These are phyloP conservation scores for Metschnikowia dekortorum DNA, from an alignment of 805 yeast species.

Conservation along the genomic window DNA sequence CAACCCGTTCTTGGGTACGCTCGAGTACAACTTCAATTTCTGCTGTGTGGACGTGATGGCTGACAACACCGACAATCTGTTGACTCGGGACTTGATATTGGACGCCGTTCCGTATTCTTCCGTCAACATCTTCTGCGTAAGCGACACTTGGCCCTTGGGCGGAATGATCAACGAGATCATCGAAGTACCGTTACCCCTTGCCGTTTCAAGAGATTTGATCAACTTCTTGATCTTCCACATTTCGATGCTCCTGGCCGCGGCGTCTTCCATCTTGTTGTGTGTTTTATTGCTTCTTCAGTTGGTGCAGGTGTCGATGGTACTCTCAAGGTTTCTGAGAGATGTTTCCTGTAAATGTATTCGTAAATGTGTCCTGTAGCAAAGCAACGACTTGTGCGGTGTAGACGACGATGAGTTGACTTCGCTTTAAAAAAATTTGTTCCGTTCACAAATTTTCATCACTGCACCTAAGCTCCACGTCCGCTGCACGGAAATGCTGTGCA, in stretches of 20 bases:
- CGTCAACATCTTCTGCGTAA: conserved; percentile 84
- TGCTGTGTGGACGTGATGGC: conserved; percentile 99
- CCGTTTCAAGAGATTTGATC: conserved; percentile 78
- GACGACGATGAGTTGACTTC: conserved; percentile 2
- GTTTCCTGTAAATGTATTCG: no score
- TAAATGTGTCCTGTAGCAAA: background rate
- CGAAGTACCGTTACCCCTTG: conserved; percentile 98
- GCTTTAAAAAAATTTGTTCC: background rate
- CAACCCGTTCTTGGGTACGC: conserved; percentile 91
- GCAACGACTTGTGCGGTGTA: background rate
- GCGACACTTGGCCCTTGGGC: conserved; percentile 89
- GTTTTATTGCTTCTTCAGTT: background rate
- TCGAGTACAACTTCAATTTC: conserved; percentile 82
- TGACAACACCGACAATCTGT: conserved; percentile 88
- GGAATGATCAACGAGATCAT: conserved; percentile 97
- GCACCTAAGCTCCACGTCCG: conserved; percentile 2
- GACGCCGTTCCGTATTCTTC: conserved; percentile 99
- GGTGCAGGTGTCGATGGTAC: background rate
- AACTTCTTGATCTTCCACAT: conserved; percentile 98
- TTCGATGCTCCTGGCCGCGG: conserved; percentile 88
- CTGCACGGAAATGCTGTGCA: background rate
- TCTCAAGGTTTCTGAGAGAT: background rate
- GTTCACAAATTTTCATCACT: conserved; percentile 5
- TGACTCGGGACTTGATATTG: conserved; percentile 95
- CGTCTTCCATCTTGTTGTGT: conserved; percentile 27